Conservation (phyloP, 2,329 filamentous ascomycete genomes). For the Lecanoromycetidae sp. region DNA sequence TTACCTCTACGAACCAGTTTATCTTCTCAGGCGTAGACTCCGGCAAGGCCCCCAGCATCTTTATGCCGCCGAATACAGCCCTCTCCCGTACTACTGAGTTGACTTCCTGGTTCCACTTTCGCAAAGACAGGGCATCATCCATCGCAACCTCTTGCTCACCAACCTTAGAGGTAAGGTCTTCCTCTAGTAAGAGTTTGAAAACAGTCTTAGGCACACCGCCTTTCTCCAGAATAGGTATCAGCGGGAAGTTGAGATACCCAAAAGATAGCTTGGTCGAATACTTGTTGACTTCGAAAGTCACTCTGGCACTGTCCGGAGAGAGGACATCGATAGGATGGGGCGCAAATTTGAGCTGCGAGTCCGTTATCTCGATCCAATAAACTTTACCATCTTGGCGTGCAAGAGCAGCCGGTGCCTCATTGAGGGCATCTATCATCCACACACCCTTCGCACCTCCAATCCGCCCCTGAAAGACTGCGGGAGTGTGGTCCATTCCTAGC, state of each 20-base stretch:
- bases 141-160: conserved; percentile 19
- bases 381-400: conserved; percentile 23
- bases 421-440: conserved; percentile 41
- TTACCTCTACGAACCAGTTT: conserved; percentile 18
- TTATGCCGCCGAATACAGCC: conserved; percentile 3
- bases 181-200: conserved; percentile 33
- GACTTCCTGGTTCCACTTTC: conserved; percentile 24
- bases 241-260: conserved; percentile 44
- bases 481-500: conserved; percentile 26
- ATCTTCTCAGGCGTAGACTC: conserved; percentile 14
- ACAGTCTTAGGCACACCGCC: conserved; percentile 34
- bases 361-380: conserved; percentile 43
- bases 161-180: conserved; percentile 21
- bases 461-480: conserved; percentile 39
- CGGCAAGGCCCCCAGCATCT: conserved; percentile 16
- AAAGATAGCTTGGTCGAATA: conserved; percentile 36
- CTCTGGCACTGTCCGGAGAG: conserved; percentile 30
- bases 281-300: conserved; percentile 46
- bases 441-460: conserved; percentile 50
- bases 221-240: conserved; percentile 44
- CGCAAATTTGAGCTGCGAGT: conserved; percentile 47
- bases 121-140: conserved; percentile 27
- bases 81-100: conserved; percentile 8
- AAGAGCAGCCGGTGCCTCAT: conserved; percentile 21
- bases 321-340: conserved; percentile 28